These are phyloP conservation scores for Excoecaria agallocha DNA, from an alignment of 345 rosid species.

Conservation along the genomic window DNA sequence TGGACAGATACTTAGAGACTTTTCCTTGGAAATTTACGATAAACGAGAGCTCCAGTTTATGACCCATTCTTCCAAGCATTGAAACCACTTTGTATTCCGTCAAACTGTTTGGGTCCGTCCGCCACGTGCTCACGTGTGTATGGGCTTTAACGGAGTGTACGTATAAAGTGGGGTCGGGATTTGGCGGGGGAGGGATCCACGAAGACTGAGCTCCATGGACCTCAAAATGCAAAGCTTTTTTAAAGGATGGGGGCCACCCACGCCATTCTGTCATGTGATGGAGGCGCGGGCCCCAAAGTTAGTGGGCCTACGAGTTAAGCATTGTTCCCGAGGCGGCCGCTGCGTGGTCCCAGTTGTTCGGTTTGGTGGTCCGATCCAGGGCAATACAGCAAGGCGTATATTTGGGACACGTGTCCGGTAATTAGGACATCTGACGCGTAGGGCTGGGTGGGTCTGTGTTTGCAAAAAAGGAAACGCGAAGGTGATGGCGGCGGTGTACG, in stretches of 20 bases:
- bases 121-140: conserved; percentile 62
- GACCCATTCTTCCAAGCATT: conserved; percentile 53
- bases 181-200: conserved; percentile 44
- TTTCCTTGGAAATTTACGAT: conserved; percentile 71
- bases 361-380: conserved; percentile 44
- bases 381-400: conserved; percentile 13
- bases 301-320: conserved; percentile 19
- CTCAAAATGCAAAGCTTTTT: conserved; percentile 19
- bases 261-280: conserved; percentile 31
- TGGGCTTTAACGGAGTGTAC: conserved; percentile 39
- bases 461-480: background rate
- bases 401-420: conserved; percentile 28
- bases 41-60: conserved; percentile 68
- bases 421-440: background rate
- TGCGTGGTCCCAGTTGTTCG: conserved; percentile 44
- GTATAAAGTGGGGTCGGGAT: conserved; percentile 55
- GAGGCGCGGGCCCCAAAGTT: conserved; percentile 36
- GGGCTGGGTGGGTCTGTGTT: too few relatives aligned
- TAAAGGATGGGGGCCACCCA: conserved; percentile 20
- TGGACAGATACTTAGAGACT: conserved; percentile 64
- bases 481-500: background rate
- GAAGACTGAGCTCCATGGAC: conserved; percentile 22
- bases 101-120: conserved; percentile 10
- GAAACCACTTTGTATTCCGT: conserved; percentile 11
- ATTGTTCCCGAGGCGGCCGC: conserved; percentile 49